phyloP scores from a whole-genome alignment of 805 yeast genomes.

The Spathaspora boniae region DNA sequence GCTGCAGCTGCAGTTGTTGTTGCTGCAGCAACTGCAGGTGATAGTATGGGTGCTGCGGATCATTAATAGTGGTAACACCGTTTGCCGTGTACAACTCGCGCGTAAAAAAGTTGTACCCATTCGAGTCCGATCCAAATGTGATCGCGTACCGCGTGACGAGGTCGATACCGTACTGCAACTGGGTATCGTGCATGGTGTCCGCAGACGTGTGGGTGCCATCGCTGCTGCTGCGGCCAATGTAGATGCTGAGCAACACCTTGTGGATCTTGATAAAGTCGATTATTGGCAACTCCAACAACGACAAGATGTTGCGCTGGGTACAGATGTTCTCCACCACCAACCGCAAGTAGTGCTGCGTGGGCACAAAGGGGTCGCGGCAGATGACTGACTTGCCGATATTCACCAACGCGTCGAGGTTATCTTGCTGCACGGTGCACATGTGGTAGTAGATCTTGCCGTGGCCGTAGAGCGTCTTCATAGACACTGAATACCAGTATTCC shows the following conservation, averaged over 20 bases:
- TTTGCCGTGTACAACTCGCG: conserved; percentile 34
- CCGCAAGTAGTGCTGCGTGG: conserved; percentile 73
- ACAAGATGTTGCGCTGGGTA: conserved; percentile 56
- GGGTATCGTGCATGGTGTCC: conserved; percentile 36
- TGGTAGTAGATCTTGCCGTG: conserved; percentile 86
- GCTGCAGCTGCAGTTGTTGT: conserved; percentile 6
- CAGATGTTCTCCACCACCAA: conserved; percentile 77
- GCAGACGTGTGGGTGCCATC: conserved; percentile 19
- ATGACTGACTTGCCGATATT: conserved; percentile 76
- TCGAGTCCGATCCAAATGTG: conserved; percentile 65
- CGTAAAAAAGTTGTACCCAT: conserved; percentile 60
- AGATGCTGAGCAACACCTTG: conserved; percentile 62
- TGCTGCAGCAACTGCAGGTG: too few species aligned
- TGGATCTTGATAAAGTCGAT: conserved; percentile 64
- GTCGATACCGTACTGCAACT: conserved; percentile 52
- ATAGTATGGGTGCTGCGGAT: conserved; percentile 25
- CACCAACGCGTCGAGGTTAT: conserved; percentile 71
- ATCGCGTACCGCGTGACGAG: conserved; percentile 62
- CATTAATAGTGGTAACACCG: conserved; percentile 28
- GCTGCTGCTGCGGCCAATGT: conserved; percentile 16
- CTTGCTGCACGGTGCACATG: conserved; percentile 82
- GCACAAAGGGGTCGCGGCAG: conserved; percentile 81
- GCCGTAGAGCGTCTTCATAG: conserved; percentile 72
- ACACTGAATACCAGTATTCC: conserved; percentile 76
- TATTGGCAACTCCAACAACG: conserved; percentile 57